phyloP scores from a whole-genome alignment of 129 eudicot genomes.

The Chrysanthemum lavandulifolium region DNA sequence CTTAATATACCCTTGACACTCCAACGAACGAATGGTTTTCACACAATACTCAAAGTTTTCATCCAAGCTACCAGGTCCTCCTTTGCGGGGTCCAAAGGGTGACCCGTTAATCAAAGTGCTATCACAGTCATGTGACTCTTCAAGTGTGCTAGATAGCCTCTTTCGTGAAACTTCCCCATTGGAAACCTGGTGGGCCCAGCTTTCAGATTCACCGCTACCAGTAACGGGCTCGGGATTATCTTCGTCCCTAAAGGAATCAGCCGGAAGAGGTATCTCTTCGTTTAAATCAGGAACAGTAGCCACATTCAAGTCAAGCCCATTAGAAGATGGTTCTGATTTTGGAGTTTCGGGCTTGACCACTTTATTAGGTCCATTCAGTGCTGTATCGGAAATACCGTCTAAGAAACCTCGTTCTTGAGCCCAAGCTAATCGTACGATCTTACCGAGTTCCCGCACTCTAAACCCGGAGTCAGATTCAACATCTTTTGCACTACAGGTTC shows the following conservation, averaged over 20 bases:
- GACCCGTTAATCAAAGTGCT: slow-evolving; percentile 85
- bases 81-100: slow-evolving; percentile 32
- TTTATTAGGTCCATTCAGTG: slow-evolving; percentile 26
- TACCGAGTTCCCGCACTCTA: slow-evolving; percentile 90
- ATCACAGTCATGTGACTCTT: slow-evolving; percentile 70
- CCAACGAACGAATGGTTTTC: slow-evolving; percentile 77
- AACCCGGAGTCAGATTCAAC: slow-evolving; percentile 70
- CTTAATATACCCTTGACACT: slow-evolving; percentile 69
- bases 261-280: slow-evolving; percentile 63
- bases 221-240: slow-evolving; percentile 55
- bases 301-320: slow-evolving; percentile 74
- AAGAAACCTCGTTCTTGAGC: slow-evolving; percentile 63
- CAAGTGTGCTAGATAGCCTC: slow-evolving; percentile 49
- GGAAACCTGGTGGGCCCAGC: slow-evolving; percentile 43
- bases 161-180: slow-evolving; percentile 38
- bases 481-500: slow-evolving; percentile 51
- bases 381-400: slow-evolving; percentile 46
- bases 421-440: slow-evolving; percentile 67
- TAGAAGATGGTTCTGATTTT: slow-evolving; percentile 34
- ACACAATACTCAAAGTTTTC: slow-evolving; percentile 85
- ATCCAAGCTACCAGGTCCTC: slow-evolving; percentile 54
- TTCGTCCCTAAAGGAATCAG: slow-evolving; percentile 49
- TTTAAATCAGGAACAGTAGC: slow-evolving; percentile 89
- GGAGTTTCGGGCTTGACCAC: slow-evolving; percentile 41
- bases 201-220: slow-evolving; percentile 79